Conservation (phyloP, 768 basidiomycete genomes). For the Neoboletus magnificus region DNA sequence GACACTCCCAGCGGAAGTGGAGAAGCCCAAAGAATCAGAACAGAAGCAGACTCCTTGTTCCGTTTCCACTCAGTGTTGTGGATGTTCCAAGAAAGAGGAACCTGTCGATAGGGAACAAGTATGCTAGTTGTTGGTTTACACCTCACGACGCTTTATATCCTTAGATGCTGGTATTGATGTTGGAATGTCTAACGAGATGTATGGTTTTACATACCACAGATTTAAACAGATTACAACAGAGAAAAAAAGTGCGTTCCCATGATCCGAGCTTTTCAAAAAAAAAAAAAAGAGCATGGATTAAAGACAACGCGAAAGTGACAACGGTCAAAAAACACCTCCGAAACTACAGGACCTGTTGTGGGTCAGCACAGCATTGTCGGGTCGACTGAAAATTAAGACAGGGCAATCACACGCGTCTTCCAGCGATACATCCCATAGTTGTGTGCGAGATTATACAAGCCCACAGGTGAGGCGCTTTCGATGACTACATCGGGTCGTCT, state of each 20-base stretch:
- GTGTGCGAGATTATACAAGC: slow-evolving; percentile 1
- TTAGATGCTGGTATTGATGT: neutral
- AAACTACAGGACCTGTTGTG: neutral
- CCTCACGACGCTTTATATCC: too few relatives aligned
- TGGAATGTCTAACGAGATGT: neutral
- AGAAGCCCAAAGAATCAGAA: neutral
- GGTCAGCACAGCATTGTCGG: neutral
- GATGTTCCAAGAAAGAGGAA: neutral
- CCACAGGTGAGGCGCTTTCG: neutral
- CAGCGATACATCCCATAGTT: slow-evolving; percentile 2
- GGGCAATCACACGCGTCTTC: neutral
- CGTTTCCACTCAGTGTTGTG: neutral
- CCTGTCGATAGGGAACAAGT: neutral
- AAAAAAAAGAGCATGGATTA: neutral
- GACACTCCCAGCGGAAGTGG: neutral
- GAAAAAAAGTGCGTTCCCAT: neutral
- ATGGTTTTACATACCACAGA: slow-evolving; percentile 9
- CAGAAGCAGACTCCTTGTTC: neutral
- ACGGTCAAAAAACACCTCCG: neutral
- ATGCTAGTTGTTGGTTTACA: neutral
- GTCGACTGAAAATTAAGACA: neutral
- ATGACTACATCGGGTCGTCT: neutral
- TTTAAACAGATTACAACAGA: slow-evolving; percentile 10
- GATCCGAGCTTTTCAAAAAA: slow-evolving; percentile 1
- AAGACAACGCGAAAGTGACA: neutral